Percentiles rank a stretch among this genome's conserved stretches.
phyloP scores from a whole-genome alignment of 1,284 basidiomycete genomes.

The Boletus semigastroideus region DNA sequence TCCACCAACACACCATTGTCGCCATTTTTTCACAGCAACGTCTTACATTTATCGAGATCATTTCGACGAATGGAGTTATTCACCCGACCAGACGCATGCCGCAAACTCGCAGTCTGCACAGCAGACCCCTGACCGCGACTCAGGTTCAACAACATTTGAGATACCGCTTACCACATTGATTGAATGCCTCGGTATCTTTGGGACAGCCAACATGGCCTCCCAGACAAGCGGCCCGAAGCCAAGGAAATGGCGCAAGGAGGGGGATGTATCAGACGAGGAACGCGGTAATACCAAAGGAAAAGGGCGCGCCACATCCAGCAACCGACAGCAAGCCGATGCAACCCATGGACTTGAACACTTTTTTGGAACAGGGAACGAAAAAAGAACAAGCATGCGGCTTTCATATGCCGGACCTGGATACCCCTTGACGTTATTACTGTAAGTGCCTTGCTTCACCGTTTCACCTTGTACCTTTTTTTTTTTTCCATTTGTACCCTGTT shows the following conservation, averaged over 20 bases:
- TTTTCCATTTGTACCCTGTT: background rate
- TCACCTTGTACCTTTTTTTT: background rate
- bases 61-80: slow-evolving; percentile 66
- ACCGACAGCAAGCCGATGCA: slow-evolving; percentile 12
- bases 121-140: slow-evolving; percentile 12
- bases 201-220: slow-evolving; percentile 57
- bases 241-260: slow-evolving; percentile 52
- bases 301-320: slow-evolving; percentile 15
- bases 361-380: slow-evolving; percentile 50
- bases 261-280: slow-evolving; percentile 49
- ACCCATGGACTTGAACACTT: slow-evolving; percentile 47
- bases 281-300: slow-evolving; percentile 19
- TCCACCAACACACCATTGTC: slow-evolving; percentile 1
- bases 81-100: slow-evolving; percentile 13
- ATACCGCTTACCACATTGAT: slow-evolving; percentile 80
- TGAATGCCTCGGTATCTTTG: slow-evolving; percentile 91
- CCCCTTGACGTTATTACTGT: slow-evolving; percentile 82
- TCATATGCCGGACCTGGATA: slow-evolving; percentile 78
- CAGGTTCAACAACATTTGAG: slow-evolving; percentile 61
- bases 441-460: slow-evolving; percentile 35
- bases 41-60: slow-evolving; percentile 82
- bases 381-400: slow-evolving; percentile 82
- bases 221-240: slow-evolving; percentile 30
- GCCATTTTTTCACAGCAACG: slow-evolving; percentile 52
- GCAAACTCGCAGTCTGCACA: slow-evolving; percentile 21